Evolutionary conservation across 495 filamentous ascomycete species (phyloP), one percentile per base, ranked within the genome.

Genomic region (Aspergillus steynii): DNA sequence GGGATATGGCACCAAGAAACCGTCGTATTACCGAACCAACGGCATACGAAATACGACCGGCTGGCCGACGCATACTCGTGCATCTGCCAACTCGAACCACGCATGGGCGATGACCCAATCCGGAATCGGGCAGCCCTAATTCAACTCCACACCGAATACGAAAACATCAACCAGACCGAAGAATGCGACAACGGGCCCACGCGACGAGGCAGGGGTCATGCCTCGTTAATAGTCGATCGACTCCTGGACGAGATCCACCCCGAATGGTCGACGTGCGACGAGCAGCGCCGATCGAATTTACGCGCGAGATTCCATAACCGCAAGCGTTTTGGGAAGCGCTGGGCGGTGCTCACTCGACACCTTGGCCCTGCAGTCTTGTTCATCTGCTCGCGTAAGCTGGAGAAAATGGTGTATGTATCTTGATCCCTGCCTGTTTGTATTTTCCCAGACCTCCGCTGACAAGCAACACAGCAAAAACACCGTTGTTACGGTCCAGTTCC

Each of bases 311-410:
- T 57, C 27, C 55, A 57, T 29, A 47, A 57, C 7, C 15, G 55
- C 26, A 57, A 57, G 42, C 26, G 45, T 15, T 57, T 48, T 27
- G 55, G 55, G 37, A 57, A 57, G 37, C 55, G 55, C 20, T 57
- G 55, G 55, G 37, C 37, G 26, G 37, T 47, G 55, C 37, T 57
- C 0, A 10, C 10, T 3, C 10, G 14, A 3, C 26, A 46, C 15
- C 7, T 57, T 25, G 55, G 55, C 8, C 42, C 42, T 26, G 42
- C 27, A 15, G 32, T 57, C 49, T n/a, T 57, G 42, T 15, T 57
- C 27, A 25, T 57, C 7, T 57, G 55, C 27, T 57, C 55, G 14
- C 14, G 26, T 42, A 34, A 57, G 42, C 26, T 57, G 55, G 55
- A 42, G 15, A 57, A 48, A 28, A 48, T 48, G 27, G 55, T 57